A percentile compares a stretch with the other conserved stretches of the same genome.
These are phyloP conservation scores for Austroboletus festivus DNA, from an alignment of 768 basidiomycete genomes.

Conservation along the genomic window DNA sequence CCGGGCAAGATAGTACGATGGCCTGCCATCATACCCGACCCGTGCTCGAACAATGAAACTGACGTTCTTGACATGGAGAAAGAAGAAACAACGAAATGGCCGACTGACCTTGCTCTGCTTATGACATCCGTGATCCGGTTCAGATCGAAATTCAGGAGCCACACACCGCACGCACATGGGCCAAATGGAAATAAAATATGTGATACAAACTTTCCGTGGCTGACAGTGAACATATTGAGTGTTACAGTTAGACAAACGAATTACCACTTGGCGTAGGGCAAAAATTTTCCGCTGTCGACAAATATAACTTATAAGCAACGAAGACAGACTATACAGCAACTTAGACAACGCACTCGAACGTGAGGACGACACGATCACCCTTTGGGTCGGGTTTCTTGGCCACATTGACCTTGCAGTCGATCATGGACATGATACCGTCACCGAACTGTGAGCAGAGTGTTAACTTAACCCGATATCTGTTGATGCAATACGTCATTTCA, in stretches of 20 bases:
- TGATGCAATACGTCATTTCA: too few relatives aligned
- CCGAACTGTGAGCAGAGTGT: constrained; percentile 52
- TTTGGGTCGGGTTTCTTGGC: constrained; percentile 71
- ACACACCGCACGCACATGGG: neutral
- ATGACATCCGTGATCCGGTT: constrained; percentile 3
- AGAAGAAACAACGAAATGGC: neutral
- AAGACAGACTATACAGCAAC: neutral
- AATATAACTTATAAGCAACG: constrained; percentile 3
- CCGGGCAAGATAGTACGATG: constrained; percentile 5
- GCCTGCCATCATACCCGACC: neutral
- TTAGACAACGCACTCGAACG: constrained; percentile 62
- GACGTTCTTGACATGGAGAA: constrained; percentile 1
- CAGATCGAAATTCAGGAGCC: constrained; percentile 10
- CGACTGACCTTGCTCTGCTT: constrained; percentile 6
- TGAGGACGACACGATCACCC: constrained; percentile 75
- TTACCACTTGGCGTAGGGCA: constrained; percentile 71
- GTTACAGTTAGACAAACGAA: constrained; percentile 3
- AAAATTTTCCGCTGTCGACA: constrained; percentile 63
- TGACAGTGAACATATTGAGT: constrained; percentile 1
- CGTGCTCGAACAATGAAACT: constrained; percentile 12
- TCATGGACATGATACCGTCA: constrained; percentile 88
- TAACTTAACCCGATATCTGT: neutral
- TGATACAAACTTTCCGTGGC: neutral
- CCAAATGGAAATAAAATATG: constrained; percentile 4
- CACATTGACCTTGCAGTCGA: constrained; percentile 72